Evolutionary conservation across 2,329 filamentous ascomycete genomes (phyloP), one percentile per base, ranked within the genome.

Genomic region (Claviceps sp.): DNA sequence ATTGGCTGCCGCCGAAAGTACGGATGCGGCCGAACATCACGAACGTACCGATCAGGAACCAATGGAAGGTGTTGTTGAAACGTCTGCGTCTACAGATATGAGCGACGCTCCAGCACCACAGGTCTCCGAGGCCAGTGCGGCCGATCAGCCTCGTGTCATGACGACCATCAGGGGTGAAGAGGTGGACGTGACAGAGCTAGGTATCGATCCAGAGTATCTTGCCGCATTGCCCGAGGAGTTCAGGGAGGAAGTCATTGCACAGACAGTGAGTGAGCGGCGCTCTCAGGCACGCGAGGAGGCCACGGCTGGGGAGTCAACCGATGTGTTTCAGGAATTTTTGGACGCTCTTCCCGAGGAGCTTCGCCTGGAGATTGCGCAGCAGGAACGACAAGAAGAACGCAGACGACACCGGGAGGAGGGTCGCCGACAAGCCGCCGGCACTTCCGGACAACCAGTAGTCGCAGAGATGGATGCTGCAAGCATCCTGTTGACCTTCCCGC

Each of bases 221-320:
- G 88, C 93, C 54, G 94, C 91, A n/a, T 72, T 98, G n/a, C 93
- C 93, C 0, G 93, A 98, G 60, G 94, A 98, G 55, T 83, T 97
- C 63, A 80, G 93, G 46, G 91, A 97, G 66, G 93, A 98, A 65
- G 93, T 98, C 48, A 87, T 98, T 57, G 88, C 94, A 65, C 84
- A 90, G 56, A 89, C 95, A 54, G 79, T 95, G 56, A 88, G 86
- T 50, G 83, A 88, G 57, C 81, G 91, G 58, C 82, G 91, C 56
- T 85, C 85, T 7, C 82, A 93, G 65, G 87, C 88, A 43, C 68
- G 84, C 64, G 66, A 85, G 72, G 69, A 81, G 65, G 81, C 79
- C 22, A 78, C 77, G 52, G 76, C 79, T 18, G 86, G 90, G 54
- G 83, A 89, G 60, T 82, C 86, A 37, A 85, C 81, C 3, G 88